Percentiles rank a stretch among this genome's conserved stretches.
Conservation (phyloP, 1,139 yeast genomes). For the Keqinozyma sinolaborantium region DNA sequence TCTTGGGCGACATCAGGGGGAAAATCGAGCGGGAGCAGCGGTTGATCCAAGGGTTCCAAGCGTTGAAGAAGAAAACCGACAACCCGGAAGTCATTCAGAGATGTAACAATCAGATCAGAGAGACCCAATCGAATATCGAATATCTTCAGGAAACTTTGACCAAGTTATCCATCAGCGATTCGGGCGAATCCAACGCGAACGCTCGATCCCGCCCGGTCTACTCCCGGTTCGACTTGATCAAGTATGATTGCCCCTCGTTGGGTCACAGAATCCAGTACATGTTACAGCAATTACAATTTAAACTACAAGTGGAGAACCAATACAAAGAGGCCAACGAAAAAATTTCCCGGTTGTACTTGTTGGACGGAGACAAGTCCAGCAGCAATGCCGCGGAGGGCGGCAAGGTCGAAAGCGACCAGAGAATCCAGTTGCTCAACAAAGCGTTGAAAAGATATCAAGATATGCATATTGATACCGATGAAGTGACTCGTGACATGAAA, state of each 20-base stretch:
- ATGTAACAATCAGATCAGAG: conserved; percentile 87
- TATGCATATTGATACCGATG: conserved; percentile 72
- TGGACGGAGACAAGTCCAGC: conserved; percentile 87
- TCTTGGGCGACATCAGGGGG: conserved; percentile 61
- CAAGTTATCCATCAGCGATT: conserved; percentile 44
- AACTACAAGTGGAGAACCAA: conserved; percentile 89
- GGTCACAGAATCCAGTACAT: conserved; percentile 95
- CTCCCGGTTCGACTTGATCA: conserved; percentile 75
- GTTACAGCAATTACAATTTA: conserved; percentile 92
- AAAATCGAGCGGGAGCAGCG: conserved; percentile 87
- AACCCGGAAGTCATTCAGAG: conserved; percentile 83
- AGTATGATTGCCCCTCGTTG: conserved; percentile 89
- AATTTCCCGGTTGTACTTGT: conserved; percentile 75
- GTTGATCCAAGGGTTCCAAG: conserved; percentile 82
- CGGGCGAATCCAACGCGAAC: conserved; percentile 5
- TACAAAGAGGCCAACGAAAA: conserved; percentile 91
- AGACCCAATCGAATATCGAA: conserved; percentile 86
- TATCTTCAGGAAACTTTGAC: conserved; percentile 76
- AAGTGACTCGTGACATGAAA: conserved; percentile 61
- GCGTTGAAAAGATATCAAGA: conserved; percentile 86
- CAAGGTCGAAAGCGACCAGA: conserved; percentile 75
- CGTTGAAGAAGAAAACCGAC: conserved; percentile 70
- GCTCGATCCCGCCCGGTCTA: conserved; percentile 37
- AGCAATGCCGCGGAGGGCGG: conserved; percentile 90
- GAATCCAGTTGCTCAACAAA: conserved; percentile 78